Conservation (phyloP, 1,139 yeast species). For the Hemisphaericaspora xylofermentans region DNA sequence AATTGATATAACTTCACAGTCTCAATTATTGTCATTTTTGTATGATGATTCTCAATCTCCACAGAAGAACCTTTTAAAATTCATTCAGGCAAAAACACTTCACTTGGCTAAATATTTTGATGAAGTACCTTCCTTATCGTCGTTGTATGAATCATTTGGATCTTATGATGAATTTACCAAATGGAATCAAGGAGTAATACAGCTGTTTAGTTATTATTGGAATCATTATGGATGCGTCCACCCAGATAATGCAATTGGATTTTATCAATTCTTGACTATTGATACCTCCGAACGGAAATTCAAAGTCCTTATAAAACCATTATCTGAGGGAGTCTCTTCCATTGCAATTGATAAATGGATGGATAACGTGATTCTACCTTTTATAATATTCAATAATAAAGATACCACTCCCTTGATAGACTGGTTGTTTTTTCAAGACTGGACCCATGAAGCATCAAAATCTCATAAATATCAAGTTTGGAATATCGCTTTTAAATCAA, state of each 20-base stretch:
- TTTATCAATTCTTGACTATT: conserved; percentile 18
- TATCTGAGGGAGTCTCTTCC: conserved; percentile 17
- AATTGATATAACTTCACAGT: conserved; percentile 10
- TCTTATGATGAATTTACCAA: conserved; percentile 19
- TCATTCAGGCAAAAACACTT: conserved; percentile 26
- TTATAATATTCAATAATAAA: conserved; percentile 19
- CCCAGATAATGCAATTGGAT: conserved; percentile 10
- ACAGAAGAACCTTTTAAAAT: conserved; percentile 17
- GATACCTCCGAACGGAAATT: conserved; percentile 19
- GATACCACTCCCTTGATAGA: conserved; percentile 26
- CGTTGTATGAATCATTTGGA: conserved; percentile 18
- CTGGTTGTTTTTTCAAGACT: conserved; percentile 27
- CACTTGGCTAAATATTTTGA: conserved; percentile 22
- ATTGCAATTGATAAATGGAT: conserved; percentile 26
- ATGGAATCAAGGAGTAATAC: conserved; percentile 31
- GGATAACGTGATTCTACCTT: conserved; percentile 31
- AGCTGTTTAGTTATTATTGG: conserved; percentile 35
- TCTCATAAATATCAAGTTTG: conserved; percentile 24
- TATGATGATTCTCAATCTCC: background rate
- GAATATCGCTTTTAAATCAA: conserved; percentile 22
- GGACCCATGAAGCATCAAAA: background rate
- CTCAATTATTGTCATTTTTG: conserved; percentile 8
- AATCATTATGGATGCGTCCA: conserved; percentile 22
- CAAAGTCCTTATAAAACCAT: conserved; percentile 24
- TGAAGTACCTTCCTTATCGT: conserved; percentile 16